A percentile compares a stretch with the other conserved stretches of the same genome.
phyloP scores from a whole-genome alignment of 192 early-diverging fungal genomes.

The Gryganskiella cystojenkinii region DNA sequence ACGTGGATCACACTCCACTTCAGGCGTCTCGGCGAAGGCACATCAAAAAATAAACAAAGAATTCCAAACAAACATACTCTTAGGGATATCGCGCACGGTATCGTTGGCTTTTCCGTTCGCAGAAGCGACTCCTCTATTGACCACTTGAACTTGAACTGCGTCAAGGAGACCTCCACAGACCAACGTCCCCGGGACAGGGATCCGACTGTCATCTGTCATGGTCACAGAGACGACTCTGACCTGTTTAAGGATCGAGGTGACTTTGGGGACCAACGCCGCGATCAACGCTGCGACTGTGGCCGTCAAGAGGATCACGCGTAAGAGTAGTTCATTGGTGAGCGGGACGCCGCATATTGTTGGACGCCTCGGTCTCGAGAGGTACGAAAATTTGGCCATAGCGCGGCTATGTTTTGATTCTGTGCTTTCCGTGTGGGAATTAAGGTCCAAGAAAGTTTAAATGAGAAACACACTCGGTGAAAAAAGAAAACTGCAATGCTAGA shows the following conservation, averaged over 20 bases:
- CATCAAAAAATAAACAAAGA: not conserved
- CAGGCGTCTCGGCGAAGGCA: too few species aligned
- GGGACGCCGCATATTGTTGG: conserved; percentile 27
- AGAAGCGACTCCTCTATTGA: conserved; percentile 1
- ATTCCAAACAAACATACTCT: not conserved
- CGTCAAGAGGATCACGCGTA: conserved; percentile 13
- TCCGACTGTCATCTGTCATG: conserved; percentile 4
- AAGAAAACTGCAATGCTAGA: too few species aligned
- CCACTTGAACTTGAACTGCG: conserved; percentile 14
- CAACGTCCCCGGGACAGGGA: conserved; percentile 16
- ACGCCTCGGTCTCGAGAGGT: conserved; percentile 6
- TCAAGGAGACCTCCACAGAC: conserved; percentile 19
- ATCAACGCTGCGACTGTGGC: conserved; percentile 16
- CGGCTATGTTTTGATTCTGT: too few species aligned
- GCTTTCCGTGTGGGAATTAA: too few species aligned
- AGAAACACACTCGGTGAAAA: too few species aligned
- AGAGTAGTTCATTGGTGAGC: conserved; percentile 27
- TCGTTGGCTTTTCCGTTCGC: conserved; percentile 6
- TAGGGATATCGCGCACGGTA: not conserved
- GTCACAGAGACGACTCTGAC: conserved; percentile 36
- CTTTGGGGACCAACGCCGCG: conserved; percentile 16
- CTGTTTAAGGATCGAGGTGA: conserved; percentile 22
- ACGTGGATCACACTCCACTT: too few species aligned
- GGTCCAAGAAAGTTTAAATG: not conserved
- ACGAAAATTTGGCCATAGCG: not conserved